Base-by-base conservation (phyloP, 1,284 basidiomycete species). In the Microstroma glucosiphilum region DNA sequence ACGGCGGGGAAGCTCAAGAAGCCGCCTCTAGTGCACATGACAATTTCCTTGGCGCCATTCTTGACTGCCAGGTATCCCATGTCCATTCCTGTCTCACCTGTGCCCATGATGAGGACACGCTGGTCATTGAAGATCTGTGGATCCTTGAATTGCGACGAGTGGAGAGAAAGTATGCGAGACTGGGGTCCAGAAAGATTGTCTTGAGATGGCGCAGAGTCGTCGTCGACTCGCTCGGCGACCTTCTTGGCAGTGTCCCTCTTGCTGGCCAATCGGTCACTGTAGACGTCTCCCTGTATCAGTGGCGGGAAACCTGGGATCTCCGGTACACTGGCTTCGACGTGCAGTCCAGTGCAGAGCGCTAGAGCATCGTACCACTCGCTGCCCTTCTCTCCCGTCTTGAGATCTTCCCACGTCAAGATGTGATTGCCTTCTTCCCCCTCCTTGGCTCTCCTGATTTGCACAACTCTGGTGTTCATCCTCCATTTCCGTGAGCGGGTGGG, bases 41-140 rank as follows among this genome's bases (percentile, higher is more conserved):
- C 82, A 0, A 85, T 84, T 69, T 85, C 82, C 61, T 82, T 81
- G 2, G 86, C 84, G 7, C 82, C 82, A 1, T 83, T 83, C 68
- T 86, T 84, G 30, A 84, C 83, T 23, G 83, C 76, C 62, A 82
- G 82, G 70, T 83, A 83, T 1, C 76, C 85, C 43, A 88, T 79
- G 70, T 88, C 86, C 85, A 87, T 86, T 1, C 85, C 86, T 4
- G 86, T 88, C 75, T 88, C 86, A 0, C 86, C 86, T 2, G 73
- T 77, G 46, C 73, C 71, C 6, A 71, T 46, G 23, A 74, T 56
- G 59, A 74, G 59, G 42, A 74, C 72, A 21, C 65, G 62, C 48
- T 72, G 72, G 54, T 64, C 70, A 11, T 64, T 64, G 62, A 66
- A 70, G 42, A 74, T 58, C 1, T 63, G 62, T n/a, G 71, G 70